Evolutionary conservation across 768 basidiomycete species (phyloP).

Genomic region (Suillus ampliporus): DNA sequence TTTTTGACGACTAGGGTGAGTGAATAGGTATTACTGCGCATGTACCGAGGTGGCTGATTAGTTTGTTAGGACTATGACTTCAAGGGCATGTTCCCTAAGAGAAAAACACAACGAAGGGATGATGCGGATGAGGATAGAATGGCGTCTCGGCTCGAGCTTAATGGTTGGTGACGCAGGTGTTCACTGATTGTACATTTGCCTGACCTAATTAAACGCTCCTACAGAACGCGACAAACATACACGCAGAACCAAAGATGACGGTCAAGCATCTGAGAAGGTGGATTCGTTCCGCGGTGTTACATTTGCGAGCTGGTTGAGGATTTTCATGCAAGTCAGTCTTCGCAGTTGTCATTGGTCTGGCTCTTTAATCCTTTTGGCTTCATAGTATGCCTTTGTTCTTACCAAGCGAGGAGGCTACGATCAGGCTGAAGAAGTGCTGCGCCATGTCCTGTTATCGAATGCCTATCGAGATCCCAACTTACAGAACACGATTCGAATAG

Average conservation of each 20-base stretch:
- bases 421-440: conserved; percentile 73
- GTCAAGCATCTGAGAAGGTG: conserved; percentile 49
- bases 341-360: conserved; percentile 11
- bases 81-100: conserved; percentile 70
- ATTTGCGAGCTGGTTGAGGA: conserved; percentile 83
- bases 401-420: conserved; percentile 68
- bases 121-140: conserved; percentile 75
- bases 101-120: conserved; percentile 44
- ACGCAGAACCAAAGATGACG: conserved; percentile 52
- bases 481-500: conserved; percentile 76
- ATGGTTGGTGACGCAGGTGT: conserved; percentile 51
- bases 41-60: conserved; percentile 8
- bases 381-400: conserved; percentile 76
- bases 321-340: conserved; percentile 79
- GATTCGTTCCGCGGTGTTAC: conserved; percentile 80
- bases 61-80: conserved; percentile 55
- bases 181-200: not conserved
- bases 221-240: conserved; percentile 63
- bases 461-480: conserved; percentile 65
- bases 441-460: conserved; percentile 76
- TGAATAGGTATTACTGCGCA: conserved; percentile 27
- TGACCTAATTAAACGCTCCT: not conserved
- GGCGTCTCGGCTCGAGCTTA: conserved; percentile 74
- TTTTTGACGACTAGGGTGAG: conserved; percentile 81
- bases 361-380: not conserved